Percentiles rank a stretch among this genome's conserved stretches.
Conservation (phyloP, 805 yeast species). For the Candida sphagnicola region DNA sequence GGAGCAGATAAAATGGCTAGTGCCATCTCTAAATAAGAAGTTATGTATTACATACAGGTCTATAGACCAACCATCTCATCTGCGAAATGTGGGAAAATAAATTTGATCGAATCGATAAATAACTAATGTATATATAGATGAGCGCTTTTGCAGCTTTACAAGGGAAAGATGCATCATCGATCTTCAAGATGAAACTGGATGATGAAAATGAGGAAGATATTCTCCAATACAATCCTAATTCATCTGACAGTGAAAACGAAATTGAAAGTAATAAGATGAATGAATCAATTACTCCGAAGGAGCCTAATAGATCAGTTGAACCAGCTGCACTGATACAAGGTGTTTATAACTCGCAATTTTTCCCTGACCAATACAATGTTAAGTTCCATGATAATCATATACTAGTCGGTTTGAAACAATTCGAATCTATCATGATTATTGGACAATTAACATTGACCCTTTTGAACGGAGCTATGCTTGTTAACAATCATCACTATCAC, state of each 20-base stretch:
- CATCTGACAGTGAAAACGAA: slow-evolving; percentile 19
- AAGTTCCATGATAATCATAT: slow-evolving; percentile 26
- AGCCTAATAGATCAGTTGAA: slow-evolving; percentile 1
- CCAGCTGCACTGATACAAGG: slow-evolving; percentile 2
- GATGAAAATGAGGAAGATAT: slow-evolving; percentile 14
- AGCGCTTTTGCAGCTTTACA: slow-evolving; percentile 33
- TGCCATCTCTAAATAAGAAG: no score
- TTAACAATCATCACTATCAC: slow-evolving; percentile 36
- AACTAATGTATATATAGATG: slow-evolving; percentile 13
- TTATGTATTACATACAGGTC: background rate
- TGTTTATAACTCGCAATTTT: slow-evolving; percentile 29
- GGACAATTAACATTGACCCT: slow-evolving; percentile 46
- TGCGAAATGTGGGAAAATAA: background rate
- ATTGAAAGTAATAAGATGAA: slow-evolving; percentile 1
- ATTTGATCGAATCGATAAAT: background rate
- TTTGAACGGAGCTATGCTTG: slow-evolving; percentile 43
- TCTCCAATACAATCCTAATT: slow-evolving; percentile 24
- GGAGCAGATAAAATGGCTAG: slow-evolving; percentile 44
- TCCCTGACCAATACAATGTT: slow-evolving; percentile 34
- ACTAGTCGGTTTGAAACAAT: slow-evolving; percentile 38
- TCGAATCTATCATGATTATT: slow-evolving; percentile 40
- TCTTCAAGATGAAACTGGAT: slow-evolving; percentile 8
- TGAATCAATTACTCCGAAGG: slow-evolving; percentile 1
- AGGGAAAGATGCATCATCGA: slow-evolving; percentile 10
- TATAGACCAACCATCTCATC: no score